phyloP scores from a whole-genome alignment of 768 basidiomycete genomes.

The Agrocybe pediades region DNA sequence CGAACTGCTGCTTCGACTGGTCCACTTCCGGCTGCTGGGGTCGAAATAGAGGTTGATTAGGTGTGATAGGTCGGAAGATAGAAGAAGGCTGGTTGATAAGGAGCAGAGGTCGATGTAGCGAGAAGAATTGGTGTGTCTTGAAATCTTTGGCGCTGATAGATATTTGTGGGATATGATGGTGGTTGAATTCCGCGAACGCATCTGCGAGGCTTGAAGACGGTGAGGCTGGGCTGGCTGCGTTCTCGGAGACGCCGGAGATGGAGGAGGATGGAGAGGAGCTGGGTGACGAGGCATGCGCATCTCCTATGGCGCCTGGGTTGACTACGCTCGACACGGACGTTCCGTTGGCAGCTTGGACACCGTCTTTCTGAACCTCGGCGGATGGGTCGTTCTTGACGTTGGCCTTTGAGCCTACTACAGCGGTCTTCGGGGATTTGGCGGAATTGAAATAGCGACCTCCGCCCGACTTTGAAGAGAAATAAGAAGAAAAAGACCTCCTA shows the following conservation, averaged over 20 bases:
- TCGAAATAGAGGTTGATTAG: slow-evolving; percentile 26
- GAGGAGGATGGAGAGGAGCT: slow-evolving; percentile 20
- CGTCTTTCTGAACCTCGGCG: slow-evolving; percentile 16
- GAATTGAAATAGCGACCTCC: slow-evolving; percentile 77
- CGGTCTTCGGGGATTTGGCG: slow-evolving; percentile 61
- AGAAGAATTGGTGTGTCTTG: slow-evolving; percentile 84
- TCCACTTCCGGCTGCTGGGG: slow-evolving; percentile 15
- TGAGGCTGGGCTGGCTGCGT: not conserved
- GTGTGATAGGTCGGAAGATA: slow-evolving; percentile 41
- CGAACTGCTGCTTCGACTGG: slow-evolving; percentile 19
- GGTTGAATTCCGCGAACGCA: slow-evolving; percentile 15
- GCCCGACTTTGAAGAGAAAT: slow-evolving; percentile 78
- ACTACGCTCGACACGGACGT: slow-evolving; percentile 8
- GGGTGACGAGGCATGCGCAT: slow-evolving; percentile 7
- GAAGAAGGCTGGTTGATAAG: slow-evolving; percentile 64
- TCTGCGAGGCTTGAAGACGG: slow-evolving; percentile 11
- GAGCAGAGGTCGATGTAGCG: slow-evolving; percentile 77
- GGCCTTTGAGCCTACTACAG: slow-evolving; percentile 37
- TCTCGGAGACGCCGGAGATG: slow-evolving; percentile 10
- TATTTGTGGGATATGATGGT: slow-evolving; percentile 45
- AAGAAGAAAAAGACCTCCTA: slow-evolving; percentile 71
- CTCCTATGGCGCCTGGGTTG: slow-evolving; percentile 5
- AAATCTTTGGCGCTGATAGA: slow-evolving; percentile 66
- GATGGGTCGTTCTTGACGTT: slow-evolving; percentile 20
- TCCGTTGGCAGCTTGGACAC: slow-evolving; percentile 2